phyloP scores from a whole-genome alignment of 352 stramenopile genomes.

The Globisporangium cystogenes region DNA sequence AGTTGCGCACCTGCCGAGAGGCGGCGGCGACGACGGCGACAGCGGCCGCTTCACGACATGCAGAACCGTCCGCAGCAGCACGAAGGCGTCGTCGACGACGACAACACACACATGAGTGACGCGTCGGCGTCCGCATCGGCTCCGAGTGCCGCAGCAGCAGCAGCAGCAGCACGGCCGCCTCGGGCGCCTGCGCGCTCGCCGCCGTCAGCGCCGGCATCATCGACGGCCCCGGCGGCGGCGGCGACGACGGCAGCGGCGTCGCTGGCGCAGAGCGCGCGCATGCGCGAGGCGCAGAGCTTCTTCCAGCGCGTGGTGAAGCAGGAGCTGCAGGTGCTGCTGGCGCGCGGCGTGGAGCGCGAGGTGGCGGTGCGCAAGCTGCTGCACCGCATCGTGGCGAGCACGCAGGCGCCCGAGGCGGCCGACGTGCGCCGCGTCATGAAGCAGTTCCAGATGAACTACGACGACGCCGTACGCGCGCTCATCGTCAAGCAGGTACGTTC shows the following conservation, averaged over 20 bases:
- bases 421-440: slow-evolving; percentile 76
- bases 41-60: no score
- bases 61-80: not conserved
- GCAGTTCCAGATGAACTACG: slow-evolving; percentile 85
- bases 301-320: slow-evolving; percentile 81
- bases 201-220: not conserved
- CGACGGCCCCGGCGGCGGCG: slow-evolving; percentile 2
- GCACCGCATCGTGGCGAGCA: slow-evolving; percentile 67
- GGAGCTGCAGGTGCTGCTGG: slow-evolving; percentile 66
- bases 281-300: slow-evolving; percentile 58
- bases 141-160: not conserved
- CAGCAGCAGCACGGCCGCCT: not conserved
- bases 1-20: no score
- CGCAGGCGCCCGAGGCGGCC: slow-evolving; percentile 42
- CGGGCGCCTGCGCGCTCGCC: not conserved
- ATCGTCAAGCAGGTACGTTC: slow-evolving; percentile 78
- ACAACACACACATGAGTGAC: slow-evolving; percentile 11
- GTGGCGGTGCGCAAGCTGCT: slow-evolving; percentile 71
- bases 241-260: not conserved
- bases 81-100: slow-evolving; percentile 2
- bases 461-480: slow-evolving; percentile 75
- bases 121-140: not conserved
- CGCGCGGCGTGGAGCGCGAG: slow-evolving; percentile 45
- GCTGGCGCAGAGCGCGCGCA: slow-evolving; percentile 30
- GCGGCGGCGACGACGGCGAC: no score